Conservation (phyloP, 106 monocot species). For the Allium sativum region DNA sequence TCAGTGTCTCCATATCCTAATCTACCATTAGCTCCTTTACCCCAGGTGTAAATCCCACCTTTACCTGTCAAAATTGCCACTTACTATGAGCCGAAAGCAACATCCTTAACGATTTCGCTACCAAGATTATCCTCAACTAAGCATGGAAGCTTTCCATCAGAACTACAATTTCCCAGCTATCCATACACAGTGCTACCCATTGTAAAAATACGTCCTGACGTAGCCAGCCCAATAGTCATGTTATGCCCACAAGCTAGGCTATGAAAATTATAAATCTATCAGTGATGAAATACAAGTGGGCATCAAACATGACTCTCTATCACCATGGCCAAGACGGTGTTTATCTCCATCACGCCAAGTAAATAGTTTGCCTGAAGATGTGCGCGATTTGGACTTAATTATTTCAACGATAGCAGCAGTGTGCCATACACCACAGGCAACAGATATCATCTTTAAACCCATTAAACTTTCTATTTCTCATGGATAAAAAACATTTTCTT, state of each 20-base stretch:
- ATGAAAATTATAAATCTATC: conserved; percentile 16
- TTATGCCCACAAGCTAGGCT: conserved; percentile 35
- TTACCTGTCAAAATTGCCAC: conserved; percentile 58
- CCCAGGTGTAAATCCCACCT: conserved; percentile 87
- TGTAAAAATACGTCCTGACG: conserved; percentile 27
- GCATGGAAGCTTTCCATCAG: conserved; percentile 5
- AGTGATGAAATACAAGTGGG: conserved; percentile 22
- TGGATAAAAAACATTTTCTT: conserved; percentile 48
- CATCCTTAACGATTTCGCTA: conserved; percentile 52
- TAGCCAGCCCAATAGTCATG: conserved; percentile 21
- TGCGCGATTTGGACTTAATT: background rate
- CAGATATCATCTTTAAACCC: no score
- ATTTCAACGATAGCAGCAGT: no score
- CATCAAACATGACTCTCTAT: conserved; percentile 12
- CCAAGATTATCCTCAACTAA: no score
- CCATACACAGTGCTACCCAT: conserved; percentile 32
- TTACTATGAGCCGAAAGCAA: no score
- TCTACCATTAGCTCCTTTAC: conserved; percentile 93
- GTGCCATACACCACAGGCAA: no score
- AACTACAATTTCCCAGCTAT: conserved; percentile 25
- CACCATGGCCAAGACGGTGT: conserved; percentile 34
- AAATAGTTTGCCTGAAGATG: conserved; percentile 17
- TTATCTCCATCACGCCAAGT: conserved; percentile 44
- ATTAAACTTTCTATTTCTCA: conserved; percentile 86
- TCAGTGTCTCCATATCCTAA: conserved; percentile 88